These are phyloP conservation scores for Solanum peruvianum DNA, from an alignment of 257 asterid genomes.

Conservation along the genomic window DNA sequence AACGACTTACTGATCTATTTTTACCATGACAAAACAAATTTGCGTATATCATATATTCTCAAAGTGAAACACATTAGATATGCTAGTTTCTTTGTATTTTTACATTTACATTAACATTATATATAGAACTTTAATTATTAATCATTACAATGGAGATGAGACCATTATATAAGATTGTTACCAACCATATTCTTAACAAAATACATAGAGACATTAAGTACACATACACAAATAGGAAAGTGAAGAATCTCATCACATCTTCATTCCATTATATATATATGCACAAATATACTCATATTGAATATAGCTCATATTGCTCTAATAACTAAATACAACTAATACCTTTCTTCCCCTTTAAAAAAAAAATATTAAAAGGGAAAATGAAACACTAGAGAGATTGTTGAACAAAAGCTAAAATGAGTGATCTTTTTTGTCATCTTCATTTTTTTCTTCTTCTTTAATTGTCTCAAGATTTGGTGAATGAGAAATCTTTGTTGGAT, in stretches of 20 bases:
- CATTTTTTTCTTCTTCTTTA: slow-evolving; percentile 21
- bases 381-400: not conserved
- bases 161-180: not conserved
- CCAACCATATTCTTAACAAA: not conserved
- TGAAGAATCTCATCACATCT: not conserved
- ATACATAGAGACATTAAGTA: not conserved
- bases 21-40: not conserved
- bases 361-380: not conserved
- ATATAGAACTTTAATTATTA: not conserved
- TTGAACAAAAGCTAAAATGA: not conserved
- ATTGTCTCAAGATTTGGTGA: slow-evolving; percentile 40
- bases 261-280: not conserved
- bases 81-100: not conserved
- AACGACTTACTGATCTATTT: accelerated
- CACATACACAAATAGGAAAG: not conserved
- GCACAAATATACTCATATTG: not conserved
- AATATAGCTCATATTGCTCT: not conserved
- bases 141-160: not conserved
- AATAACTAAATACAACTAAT: not conserved
- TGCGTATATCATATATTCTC: accelerated
- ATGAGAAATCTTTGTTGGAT: slow-evolving; percentile 20
- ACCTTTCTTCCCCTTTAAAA: not conserved
- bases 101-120: not conserved
- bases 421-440: not conserved
- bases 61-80: not conserved